Base-by-base conservation (phyloP, 2,329 filamentous ascomycete species). In the Epichloe elymi region DNA sequence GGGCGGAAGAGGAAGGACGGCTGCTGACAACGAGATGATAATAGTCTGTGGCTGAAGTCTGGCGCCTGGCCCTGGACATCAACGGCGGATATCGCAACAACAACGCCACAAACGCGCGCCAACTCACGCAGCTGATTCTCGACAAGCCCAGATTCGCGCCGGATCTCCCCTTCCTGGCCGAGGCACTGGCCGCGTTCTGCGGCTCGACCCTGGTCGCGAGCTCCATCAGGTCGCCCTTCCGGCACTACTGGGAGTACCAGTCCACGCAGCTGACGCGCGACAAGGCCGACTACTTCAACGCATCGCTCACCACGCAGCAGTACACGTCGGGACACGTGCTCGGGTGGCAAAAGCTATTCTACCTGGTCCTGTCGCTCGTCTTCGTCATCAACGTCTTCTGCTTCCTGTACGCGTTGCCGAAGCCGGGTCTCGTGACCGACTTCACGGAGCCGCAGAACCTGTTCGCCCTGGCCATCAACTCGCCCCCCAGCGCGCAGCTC, bases 381-480 rank as follows among this genome's bases (percentile, higher is more conserved):
- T 86, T 88, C 58, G 55, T 78, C 23, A 78, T 85, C 58, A 89
- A 86, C 61, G 53, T 82, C 26, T 68, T 83, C 39, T 85, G 83
- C 51, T 67, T 88, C 0, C 59, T 69, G 2, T 88, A 88, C 65
- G 63, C 83, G 48, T 60, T 77, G 45, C 70, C 75, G 55, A 61
- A 69, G 5, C 69, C 70, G 0, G 78, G 79, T 1, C 74, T 87
- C 20, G 78, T 91, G 7, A 89, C 84, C 1, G 87, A 91, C 67
- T 89, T 85, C 60, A 86, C 82, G 0, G 86, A 91, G 59, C 84
- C 86, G 1, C 79, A 83, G 50, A 89, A 89, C 60, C 68, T 89
- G 2, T 89, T 90, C 59, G 72, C 80, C 0, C 66, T 89, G 0
- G 83, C 85, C 2, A 71, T 90, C 49, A 88, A 88, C 60, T 69